phyloP scores from a whole-genome alignment of 2,329 filamentous ascomycete genomes.

The Periconia macrospinosa region DNA sequence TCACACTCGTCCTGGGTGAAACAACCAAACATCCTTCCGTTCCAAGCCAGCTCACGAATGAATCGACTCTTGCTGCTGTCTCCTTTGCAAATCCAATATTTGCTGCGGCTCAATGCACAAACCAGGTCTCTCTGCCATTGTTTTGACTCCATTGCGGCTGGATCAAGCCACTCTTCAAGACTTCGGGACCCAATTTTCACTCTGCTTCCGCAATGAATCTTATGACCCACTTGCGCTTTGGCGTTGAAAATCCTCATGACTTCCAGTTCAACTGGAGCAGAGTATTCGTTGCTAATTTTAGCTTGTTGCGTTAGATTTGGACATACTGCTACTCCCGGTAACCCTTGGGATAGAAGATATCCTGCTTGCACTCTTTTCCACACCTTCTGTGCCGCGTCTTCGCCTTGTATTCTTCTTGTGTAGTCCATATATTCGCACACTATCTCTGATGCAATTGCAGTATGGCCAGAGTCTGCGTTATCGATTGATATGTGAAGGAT shows the following conservation, averaged over 20 bases:
- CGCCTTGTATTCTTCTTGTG: conserved; percentile 26
- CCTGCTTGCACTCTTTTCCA: conserved; percentile 50
- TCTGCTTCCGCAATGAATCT: conserved; percentile 46
- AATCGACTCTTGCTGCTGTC: conserved; percentile 45
- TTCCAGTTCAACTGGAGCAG: too few species aligned
- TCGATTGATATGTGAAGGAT: conserved; percentile 56
- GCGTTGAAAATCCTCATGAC: conserved; percentile 39
- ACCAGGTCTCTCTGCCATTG: conserved; percentile 43
- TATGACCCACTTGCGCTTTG: conserved; percentile 44
- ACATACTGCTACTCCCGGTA: conserved; percentile 21
- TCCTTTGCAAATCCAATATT: conserved; percentile 48
- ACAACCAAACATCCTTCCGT: conserved; percentile 54
- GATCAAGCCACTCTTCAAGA: conserved; percentile 48
- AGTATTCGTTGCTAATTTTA: too few species aligned
- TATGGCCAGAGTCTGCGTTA: conserved; percentile 53
- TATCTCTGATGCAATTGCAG: conserved; percentile 50
- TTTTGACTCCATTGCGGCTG: conserved; percentile 26
- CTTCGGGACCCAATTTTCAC: conserved; percentile 43
- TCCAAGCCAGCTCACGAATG: conserved; percentile 49
- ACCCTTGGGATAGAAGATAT: conserved; percentile 41
- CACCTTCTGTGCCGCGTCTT: conserved; percentile 31
- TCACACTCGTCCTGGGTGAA: conserved; percentile 50
- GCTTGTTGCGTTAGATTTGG: too few species aligned
- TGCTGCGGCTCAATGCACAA: conserved; percentile 34
- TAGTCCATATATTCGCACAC: conserved; percentile 42